phyloP scores from a whole-genome alignment of 1,284 basidiomycete species.

The Ceratorhiza oryzae-sativae region DNA sequence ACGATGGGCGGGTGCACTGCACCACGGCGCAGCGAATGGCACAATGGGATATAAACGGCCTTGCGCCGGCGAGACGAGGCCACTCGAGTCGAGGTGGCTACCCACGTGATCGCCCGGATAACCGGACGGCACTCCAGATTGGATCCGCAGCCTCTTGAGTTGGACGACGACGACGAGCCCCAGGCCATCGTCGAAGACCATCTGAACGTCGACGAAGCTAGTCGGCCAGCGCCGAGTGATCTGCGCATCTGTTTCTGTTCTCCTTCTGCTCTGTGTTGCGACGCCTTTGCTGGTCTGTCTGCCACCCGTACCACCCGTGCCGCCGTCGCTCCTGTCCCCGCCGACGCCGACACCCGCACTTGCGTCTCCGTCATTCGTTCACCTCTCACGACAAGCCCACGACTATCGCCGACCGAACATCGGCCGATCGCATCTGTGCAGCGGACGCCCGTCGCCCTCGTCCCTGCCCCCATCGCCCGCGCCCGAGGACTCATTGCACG shows the following conservation, averaged over 20 bases:
- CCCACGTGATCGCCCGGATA: conserved; percentile 2
- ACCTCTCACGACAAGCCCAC: conserved; percentile 10
- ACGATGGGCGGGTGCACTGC: background rate
- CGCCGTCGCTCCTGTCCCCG: background rate
- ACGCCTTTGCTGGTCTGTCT: conserved; percentile 22
- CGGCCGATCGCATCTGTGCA: background rate
- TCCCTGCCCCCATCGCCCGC: background rate
- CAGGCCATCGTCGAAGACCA: conserved; percentile 14
- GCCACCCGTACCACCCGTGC: conserved; percentile 6
- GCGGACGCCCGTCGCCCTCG: background rate
- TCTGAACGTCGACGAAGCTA: conserved; percentile 25
- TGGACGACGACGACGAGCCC: conserved; percentile 28
- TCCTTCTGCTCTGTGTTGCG: conserved; percentile 2
- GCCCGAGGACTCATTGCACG: conserved; percentile 37
- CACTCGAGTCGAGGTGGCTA: background rate
- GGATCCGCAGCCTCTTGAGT: conserved; percentile 18
- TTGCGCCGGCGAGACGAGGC: background rate
- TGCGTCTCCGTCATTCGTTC: conserved; percentile 23
- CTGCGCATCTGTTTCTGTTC: conserved; percentile 19
- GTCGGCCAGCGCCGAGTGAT: conserved; percentile 39
- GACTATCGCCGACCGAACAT: background rate
- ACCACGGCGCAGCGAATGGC: background rate
- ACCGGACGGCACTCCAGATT: background rate
- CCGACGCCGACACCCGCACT: background rate
- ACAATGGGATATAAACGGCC: background rate